Percentiles rank a stretch among this genome's conserved stretches.
Conservation (phyloP, 768 basidiomycete genomes). For the Gautieria morchelliformis region DNA sequence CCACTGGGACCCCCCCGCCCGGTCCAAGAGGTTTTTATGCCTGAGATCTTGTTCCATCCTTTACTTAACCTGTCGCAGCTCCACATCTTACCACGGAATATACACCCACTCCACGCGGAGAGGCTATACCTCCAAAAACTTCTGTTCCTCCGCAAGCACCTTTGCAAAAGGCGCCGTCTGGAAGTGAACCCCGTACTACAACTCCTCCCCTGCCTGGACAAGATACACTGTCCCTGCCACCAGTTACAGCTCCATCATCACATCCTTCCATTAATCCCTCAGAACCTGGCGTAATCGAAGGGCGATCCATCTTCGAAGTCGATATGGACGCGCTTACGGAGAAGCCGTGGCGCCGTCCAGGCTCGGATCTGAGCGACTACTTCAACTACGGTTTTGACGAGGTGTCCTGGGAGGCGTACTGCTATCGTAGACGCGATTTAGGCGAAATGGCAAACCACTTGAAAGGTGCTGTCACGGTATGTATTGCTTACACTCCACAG, state of each 20-base stretch:
- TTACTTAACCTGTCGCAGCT: conserved; percentile 28
- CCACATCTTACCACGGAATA: conserved; percentile 70
- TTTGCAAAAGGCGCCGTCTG: conserved; percentile 11
- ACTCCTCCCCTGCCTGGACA: conserved; percentile 25
- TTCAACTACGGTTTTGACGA: conserved; percentile 99
- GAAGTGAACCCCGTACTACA: conserved; percentile 15
- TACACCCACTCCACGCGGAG: conserved; percentile 47
- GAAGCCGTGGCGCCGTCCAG: conserved; percentile 87
- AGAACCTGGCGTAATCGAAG: conserved; percentile 55
- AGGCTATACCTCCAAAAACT: conserved; percentile 37
- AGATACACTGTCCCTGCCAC: conserved; percentile 57
- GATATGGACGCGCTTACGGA: conserved; percentile 67
- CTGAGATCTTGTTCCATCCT: conserved; percentile 7
- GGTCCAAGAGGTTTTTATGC: conserved; percentile 19
- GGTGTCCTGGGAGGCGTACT: conserved; percentile 89
- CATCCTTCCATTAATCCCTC: conserved; percentile 71
- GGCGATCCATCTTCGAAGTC: conserved; percentile 75
- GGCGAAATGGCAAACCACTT: conserved; percentile 72
- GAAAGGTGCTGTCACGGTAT: conserved; percentile 74
- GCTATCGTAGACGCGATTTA: conserved; percentile 71
- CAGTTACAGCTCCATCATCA: conserved; percentile 63
- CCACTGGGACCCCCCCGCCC: conserved; percentile 21
- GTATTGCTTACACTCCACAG: conserved; percentile 18
- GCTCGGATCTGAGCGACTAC: conserved; percentile 92
- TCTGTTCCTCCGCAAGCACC: conserved; percentile 18